A percentile compares a stretch with the other conserved stretches of the same genome.
Evolutionary conservation across 208 protist genomes (phyloP).

Genomic region (Naegleria fowleri): DNA sequence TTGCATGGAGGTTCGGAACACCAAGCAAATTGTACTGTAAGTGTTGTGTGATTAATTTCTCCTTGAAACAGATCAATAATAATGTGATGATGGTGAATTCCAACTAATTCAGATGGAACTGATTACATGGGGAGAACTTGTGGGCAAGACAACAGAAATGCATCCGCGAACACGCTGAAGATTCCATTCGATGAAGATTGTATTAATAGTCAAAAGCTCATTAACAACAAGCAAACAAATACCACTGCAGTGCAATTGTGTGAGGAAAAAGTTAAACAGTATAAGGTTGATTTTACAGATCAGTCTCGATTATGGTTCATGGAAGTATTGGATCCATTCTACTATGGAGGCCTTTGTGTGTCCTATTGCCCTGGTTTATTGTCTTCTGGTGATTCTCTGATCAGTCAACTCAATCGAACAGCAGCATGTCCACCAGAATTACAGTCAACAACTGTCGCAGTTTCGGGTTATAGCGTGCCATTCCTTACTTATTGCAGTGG

Average conservation of each 20-base stretch:
- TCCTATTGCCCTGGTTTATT: background rate
- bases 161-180: background rate
- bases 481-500: background rate
- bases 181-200: background rate
- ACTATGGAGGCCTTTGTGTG: conserved; percentile 12
- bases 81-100: no score
- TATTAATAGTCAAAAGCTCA: background rate
- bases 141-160: background rate
- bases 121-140: conserved; percentile 5
- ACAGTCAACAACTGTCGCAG: background rate
- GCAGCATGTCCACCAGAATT: conserved; percentile 8
- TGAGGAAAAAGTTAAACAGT: background rate
- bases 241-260: background rate
- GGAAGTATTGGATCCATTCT: background rate
- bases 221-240: background rate
- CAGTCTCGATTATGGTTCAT: conserved; percentile 6
- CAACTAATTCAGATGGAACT: background rate
- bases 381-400: background rate
- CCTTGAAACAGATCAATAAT: background rate
- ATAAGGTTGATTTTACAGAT: background rate
- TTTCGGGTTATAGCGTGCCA: background rate
- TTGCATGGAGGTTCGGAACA: background rate
- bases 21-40: background rate
- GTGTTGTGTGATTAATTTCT: background rate
- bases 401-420: background rate